phyloP scores from a whole-genome alignment of 2,329 filamentous ascomycete species.

The Fonsecaea multimorphosa region DNA sequence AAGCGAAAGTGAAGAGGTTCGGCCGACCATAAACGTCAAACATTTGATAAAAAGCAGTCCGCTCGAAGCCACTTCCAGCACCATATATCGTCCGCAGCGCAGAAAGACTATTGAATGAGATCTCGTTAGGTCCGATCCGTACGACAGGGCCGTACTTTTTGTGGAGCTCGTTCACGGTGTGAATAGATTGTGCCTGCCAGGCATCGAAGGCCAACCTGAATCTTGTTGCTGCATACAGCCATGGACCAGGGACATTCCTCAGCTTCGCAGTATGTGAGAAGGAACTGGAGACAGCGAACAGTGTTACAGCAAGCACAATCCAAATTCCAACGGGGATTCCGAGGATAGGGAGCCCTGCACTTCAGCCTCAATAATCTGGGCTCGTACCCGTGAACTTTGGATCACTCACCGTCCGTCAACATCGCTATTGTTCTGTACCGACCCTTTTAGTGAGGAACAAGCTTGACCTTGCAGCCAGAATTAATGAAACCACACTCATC shows the following conservation, averaged over 20 bases:
- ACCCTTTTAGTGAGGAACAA: too few species aligned
- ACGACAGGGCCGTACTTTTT: conserved; percentile 55
- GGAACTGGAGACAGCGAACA: conserved; percentile 13
- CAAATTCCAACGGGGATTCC: conserved; percentile 39
- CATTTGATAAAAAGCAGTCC: conserved; percentile 61
- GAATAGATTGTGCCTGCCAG: conserved; percentile 33
- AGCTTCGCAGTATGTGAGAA: conserved; percentile 22
- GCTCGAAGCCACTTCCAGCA: conserved; percentile 58
- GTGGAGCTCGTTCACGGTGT: conserved; percentile 49
- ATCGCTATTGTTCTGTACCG: background rate
- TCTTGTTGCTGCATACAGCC: conserved; percentile 31
- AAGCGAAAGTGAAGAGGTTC: conserved; percentile 61
- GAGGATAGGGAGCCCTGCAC: conserved; percentile 79
- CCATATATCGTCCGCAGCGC: conserved; percentile 63
- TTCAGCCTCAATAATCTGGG: conserved; percentile 65
- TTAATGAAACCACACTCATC: background rate
- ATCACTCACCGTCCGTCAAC: conserved; percentile 8
- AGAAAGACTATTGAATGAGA: conserved; percentile 52
- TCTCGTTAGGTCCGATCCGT: conserved; percentile 56
- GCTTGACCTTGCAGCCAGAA: background rate
- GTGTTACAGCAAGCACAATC: conserved; percentile 16
- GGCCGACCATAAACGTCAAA: conserved; percentile 53
- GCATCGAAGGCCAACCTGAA: conserved; percentile 35
- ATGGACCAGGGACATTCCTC: conserved; percentile 34
- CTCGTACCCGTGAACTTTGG: background rate